Base-by-base conservation (phyloP, 2,329 filamentous ascomycete species). In the Sphaerulina vaccinii region DNA sequence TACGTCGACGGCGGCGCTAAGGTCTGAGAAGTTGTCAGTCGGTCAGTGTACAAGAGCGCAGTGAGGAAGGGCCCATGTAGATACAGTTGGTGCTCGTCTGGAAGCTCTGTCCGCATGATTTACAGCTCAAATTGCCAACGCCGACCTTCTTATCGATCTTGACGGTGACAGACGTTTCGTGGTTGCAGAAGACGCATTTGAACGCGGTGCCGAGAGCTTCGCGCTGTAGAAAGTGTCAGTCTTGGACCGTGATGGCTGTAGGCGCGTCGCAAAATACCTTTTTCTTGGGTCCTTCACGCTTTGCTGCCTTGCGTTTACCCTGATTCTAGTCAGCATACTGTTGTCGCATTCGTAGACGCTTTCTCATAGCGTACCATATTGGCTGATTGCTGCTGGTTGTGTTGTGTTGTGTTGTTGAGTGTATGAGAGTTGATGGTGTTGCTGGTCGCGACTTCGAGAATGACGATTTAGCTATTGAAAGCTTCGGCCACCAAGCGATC, bases 111-210 rank as follows among this genome's bases (percentile, higher is more conserved):
- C 89, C 91, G 71, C 93, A 99, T 47, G 96, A 83, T 70, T 92
- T 95, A 76, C 93, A 99, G 54, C 86, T 83, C 21, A 99, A 78
- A 55, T 87, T 83, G 40, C 92, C 93, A 32, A 96, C 81, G 45
- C 90, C 90, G 22, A 84, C 78, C 70, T 97, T 97, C 79, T 95
- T 96, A 70, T 99, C 90, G 44, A 99, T 80, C 72, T 95, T 93
- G 61, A 96, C 88, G 22, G 83, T 81, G 46, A 99, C 88, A 0
- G 91, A 89, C 61, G 90, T 93, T 69, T 97, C 93, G 73, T 97
- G 91, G 71, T 96, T 97, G 79, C 93, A 99, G 75, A 99, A 99
- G 39, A 99, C 84, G 70, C 93, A 99, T 51, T 91, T 89, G 72
- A 99, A 99, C n/a, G 83, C 82, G 2, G 88, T 91, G 3, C 86